Percentiles rank a stretch among this genome's conserved stretches.
Evolutionary conservation across 1,284 basidiomycete species (phyloP).

Genomic region (Rhodotorula sp.): DNA sequence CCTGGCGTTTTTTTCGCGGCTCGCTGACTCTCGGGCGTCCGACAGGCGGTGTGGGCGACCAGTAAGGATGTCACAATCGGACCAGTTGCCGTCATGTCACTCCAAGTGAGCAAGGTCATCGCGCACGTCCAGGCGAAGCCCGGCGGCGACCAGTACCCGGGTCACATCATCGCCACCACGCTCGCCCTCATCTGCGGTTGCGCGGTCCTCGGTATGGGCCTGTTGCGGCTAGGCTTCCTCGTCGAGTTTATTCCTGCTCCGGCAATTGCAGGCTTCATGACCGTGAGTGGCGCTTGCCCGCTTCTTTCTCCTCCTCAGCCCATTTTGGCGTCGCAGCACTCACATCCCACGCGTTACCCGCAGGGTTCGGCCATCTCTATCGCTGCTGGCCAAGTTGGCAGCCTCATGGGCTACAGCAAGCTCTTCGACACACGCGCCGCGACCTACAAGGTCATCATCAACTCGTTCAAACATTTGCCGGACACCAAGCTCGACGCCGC

Average conservation of each 20-base stretch:
- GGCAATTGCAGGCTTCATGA: constrained; percentile 82
- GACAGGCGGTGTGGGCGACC: constrained; percentile 73
- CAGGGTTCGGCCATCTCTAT: constrained; percentile 62
- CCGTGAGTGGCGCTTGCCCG: constrained; percentile 30
- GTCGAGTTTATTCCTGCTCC: constrained; percentile 75
- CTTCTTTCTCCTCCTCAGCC: not conserved
- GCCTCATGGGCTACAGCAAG: constrained; percentile 72
- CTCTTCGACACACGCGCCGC: constrained; percentile 76
- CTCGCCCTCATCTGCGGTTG: constrained; percentile 87
- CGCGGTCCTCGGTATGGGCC: constrained; percentile 85
- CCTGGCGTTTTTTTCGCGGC: not conserved
- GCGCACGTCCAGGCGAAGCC: constrained; percentile 57
- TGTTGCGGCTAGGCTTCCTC: constrained; percentile 80
- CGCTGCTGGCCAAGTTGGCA: constrained; percentile 78
- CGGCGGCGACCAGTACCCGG: constrained; percentile 45
- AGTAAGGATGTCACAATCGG: constrained; percentile 86
- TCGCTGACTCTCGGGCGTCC: constrained; percentile 7
- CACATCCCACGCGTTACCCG: not conserved
- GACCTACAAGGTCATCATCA: constrained; percentile 85
- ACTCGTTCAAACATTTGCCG: constrained; percentile 80
- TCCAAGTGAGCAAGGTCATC: constrained; percentile 53
- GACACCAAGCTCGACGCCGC: constrained; percentile 76
- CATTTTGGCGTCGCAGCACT: not conserved
- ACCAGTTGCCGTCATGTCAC: constrained; percentile 53
- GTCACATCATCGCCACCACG: constrained; percentile 75